phyloP scores from a whole-genome alignment of 2,329 filamentous ascomycete species.

The Penicillium sp. region DNA sequence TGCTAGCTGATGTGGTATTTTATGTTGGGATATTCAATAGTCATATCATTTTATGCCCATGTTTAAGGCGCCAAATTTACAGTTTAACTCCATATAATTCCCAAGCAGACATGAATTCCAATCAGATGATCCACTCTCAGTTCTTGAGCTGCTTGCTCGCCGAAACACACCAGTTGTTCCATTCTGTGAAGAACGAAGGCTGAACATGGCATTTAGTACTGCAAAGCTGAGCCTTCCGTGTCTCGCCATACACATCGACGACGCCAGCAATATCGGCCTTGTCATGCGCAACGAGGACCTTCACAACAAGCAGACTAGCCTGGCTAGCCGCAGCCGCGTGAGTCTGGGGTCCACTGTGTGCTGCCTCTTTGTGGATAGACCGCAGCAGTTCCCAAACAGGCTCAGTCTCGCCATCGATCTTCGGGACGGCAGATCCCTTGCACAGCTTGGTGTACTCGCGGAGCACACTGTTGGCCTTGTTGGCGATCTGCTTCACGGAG shows the following conservation, averaged over 20 bases:
- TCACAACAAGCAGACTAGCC: constrained; percentile 47
- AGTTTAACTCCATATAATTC: background rate
- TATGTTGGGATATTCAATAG: background rate
- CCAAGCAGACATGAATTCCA: background rate
- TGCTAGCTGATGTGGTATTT: background rate
- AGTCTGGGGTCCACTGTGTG: constrained; percentile 58
- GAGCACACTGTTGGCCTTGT: constrained; percentile 71
- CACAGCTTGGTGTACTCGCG: constrained; percentile 68
- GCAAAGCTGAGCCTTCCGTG: constrained; percentile 60
- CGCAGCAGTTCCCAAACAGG: constrained; percentile 59
- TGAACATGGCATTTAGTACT: constrained; percentile 60
- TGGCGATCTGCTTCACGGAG: constrained; percentile 70
- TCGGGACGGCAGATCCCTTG: constrained; percentile 48
- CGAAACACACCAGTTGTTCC: constrained; percentile 68
- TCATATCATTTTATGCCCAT: background rate
- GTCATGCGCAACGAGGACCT: constrained; percentile 46
- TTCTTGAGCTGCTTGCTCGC: constrained; percentile 44
- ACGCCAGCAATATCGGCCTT: constrained; percentile 55
- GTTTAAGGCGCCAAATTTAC: background rate
- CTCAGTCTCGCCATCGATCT: constrained; percentile 38
- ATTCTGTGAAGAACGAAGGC: constrained; percentile 67
- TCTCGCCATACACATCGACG: constrained; percentile 64
- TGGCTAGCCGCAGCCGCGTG: constrained; percentile 74
- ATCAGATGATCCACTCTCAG: constrained; percentile 7
- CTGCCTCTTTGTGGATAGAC: constrained; percentile 66